Base-by-base conservation (phyloP, 1,139 yeast genomes). In the Yamadazyma jaroonii region DNA sequence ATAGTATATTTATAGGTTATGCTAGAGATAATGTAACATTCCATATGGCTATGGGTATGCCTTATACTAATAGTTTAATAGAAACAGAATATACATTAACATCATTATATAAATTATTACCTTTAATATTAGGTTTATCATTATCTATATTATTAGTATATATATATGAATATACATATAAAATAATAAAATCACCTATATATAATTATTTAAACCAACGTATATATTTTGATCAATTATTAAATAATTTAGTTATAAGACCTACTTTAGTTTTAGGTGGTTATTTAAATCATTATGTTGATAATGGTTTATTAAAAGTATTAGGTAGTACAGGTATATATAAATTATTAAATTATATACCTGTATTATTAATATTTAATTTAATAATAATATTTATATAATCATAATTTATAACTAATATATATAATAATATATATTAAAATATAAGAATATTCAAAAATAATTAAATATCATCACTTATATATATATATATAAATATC, bases 81-180 rank as follows among this genome's bases (percentile, higher is more conserved):
- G 54, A 50, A 34, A 49, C 53, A 37, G 54, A 50, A 48, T 50
- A 43, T 50, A 46, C 49, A 24, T 45, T 50, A 50, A 44, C 43
- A 33, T 14, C 38, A 29, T 33, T 45, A 13, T 35, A 46, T 43
- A 50, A 50, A 48, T 43, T 47, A 38, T 48, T 48, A 48, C 53
- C 25, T 23, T 23, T 23, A 23, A 23, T 23, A 23, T 23, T 23
- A 23, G 25, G 25, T 9, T 23, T 23, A 53, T 32, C 43, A 24
- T 48, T 48, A 38, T 45, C 51, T 31, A 17, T 41, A 32, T 25
- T 31, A 11, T 42, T 50, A 47, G 37, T 50, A 31, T 43, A 35
- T 41, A 38, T 49, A 31, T 50, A 49, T 47, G 54, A 49, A 49
- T 50, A 32, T 37, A 32, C 40, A 32, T 48, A 48, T 48, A 44